Conservation (phyloP, 169 alveolate genomes). For the Pseudocohnilembus persalinus region DNA sequence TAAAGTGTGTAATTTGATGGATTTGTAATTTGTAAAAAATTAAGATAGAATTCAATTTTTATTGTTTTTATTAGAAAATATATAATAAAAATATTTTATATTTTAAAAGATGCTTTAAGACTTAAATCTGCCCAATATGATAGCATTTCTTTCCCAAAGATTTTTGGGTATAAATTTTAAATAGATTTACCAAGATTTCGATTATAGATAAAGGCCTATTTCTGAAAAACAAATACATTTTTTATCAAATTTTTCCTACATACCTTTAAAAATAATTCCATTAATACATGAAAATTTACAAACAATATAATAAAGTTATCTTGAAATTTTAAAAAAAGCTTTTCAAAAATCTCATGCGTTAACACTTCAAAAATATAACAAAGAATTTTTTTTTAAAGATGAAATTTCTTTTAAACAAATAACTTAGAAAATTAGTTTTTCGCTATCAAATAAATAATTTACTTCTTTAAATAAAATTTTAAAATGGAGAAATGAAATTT, state of each 20-base stretch:
- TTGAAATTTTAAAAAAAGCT: not conserved
- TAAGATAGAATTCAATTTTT: not conserved
- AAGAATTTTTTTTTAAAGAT: not conserved
- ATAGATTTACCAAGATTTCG: not conserved
- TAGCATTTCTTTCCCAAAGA: not conserved
- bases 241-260: not conserved
- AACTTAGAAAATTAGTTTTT: not conserved
- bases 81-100: too few relatives aligned
- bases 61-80: too few relatives aligned
- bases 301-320: not conserved
- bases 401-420: too few relatives aligned
- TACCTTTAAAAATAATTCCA: not conserved
- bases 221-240: not conserved
- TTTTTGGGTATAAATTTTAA: not conserved
- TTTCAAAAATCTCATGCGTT: not conserved
- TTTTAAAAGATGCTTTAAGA: not conserved
- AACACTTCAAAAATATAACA: not conserved
- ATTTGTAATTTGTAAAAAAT: not conserved
- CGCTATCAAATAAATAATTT: not conserved
- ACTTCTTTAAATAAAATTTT: too few relatives aligned
- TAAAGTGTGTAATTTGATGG: not conserved
- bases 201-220: not conserved
- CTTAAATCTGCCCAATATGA: not conserved
- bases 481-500: not conserved
- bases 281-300: too few relatives aligned